Evolutionary conservation across 2,329 filamentous ascomycete genomes (phyloP).

Genomic region (Penicillium sp.): DNA sequence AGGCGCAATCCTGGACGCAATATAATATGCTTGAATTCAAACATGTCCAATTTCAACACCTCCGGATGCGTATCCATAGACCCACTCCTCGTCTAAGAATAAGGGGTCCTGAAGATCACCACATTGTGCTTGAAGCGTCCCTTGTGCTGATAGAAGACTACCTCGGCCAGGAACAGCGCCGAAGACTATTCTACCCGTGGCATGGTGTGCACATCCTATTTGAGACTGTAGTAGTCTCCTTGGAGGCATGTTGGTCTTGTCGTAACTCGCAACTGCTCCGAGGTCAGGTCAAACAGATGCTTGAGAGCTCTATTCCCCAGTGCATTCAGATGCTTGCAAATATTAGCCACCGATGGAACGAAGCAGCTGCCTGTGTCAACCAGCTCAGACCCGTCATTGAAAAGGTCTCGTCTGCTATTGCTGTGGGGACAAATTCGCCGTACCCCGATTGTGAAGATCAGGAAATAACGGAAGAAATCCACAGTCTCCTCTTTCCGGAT

Average conservation of each 20-base stretch:
- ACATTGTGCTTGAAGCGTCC: constrained; percentile 6
- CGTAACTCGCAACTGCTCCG: not conserved
- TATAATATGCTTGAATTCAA: constrained; percentile 18
- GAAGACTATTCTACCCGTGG: constrained; percentile 12
- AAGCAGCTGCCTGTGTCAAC: not conserved
- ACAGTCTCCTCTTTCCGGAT: not conserved
- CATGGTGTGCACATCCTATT: constrained; percentile 13
- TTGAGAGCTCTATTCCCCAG: not conserved
- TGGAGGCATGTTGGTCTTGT: constrained; percentile 8
- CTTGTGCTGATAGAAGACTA: constrained; percentile 8
- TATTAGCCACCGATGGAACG: not conserved
- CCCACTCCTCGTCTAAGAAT: not conserved
- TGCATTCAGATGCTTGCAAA: not conserved
- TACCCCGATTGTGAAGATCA: not conserved
- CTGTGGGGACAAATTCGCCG: not conserved
- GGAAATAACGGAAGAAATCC: not conserved
- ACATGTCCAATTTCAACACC: constrained; percentile 17
- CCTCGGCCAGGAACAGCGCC: not conserved
- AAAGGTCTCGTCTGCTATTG: not conserved
- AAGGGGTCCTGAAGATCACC: constrained; percentile 1
- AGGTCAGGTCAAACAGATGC: not conserved
- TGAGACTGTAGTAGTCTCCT: constrained; percentile 6
- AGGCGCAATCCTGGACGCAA: constrained; percentile 14
- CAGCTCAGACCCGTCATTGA: not conserved
- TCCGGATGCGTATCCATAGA: constrained; percentile 5